These are phyloP conservation scores for Rhizomucor miehei DNA, from an alignment of 371 early-diverging fungal species.

Conservation along the genomic window DNA sequence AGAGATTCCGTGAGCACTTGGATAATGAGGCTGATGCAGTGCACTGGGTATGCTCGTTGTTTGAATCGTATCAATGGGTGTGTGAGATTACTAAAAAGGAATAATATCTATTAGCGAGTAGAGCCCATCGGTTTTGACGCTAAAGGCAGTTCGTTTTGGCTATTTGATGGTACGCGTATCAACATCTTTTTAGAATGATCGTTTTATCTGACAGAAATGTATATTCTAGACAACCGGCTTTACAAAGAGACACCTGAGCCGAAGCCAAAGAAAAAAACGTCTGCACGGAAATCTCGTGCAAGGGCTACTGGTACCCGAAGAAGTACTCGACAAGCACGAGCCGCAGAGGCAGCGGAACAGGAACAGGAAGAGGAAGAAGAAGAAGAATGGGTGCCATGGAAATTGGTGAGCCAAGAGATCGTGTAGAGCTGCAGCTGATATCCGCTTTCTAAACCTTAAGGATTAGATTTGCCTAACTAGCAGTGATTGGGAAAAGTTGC, in stretches of 20 bases:
- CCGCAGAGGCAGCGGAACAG: constrained; percentile 20
- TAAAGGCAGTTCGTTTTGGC: constrained; percentile 67
- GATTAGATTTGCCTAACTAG: constrained; percentile 51
- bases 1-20: constrained; percentile 56
- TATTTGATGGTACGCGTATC: constrained; percentile 66
- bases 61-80: neutral
- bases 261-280: constrained; percentile 25
- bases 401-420: constrained; percentile 25
- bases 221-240: constrained; percentile 59
- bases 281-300: constrained; percentile 8
- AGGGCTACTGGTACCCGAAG: constrained; percentile 15
- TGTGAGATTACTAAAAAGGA: neutral
- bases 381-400: constrained; percentile 44
- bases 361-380: constrained; percentile 25
- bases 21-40: constrained; percentile 56
- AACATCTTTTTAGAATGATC: neutral
- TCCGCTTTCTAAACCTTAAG: too few species aligned
- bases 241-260: constrained; percentile 54
- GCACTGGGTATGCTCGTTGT: constrained; percentile 54
- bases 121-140: constrained; percentile 73
- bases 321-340: constrained; percentile 21
- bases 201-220: neutral
- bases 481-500: constrained; percentile 63
- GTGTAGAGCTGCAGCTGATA: too few species aligned
- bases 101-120: constrained; percentile 55